Conservation (phyloP, 2,329 filamentous ascomycete genomes). For the Teratosphaeria epicoccoides region DNA sequence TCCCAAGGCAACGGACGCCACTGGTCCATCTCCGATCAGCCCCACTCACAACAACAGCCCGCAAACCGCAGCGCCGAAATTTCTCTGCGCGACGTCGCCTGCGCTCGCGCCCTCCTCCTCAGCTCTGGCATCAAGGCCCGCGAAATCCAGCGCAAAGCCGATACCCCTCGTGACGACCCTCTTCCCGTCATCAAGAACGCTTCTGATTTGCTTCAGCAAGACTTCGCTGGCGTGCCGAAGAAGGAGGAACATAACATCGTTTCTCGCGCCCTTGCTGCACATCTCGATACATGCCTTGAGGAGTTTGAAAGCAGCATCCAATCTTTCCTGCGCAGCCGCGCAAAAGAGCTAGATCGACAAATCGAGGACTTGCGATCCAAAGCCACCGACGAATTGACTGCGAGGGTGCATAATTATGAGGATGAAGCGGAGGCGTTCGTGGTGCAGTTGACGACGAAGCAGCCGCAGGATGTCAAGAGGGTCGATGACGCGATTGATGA, state of each 20-base stretch:
- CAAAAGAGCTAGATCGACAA: conserved; percentile 34
- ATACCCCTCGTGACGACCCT: conserved; percentile 31
- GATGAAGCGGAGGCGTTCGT: conserved; percentile 73
- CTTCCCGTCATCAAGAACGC: conserved; percentile 29
- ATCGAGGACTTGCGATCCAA: conserved; percentile 36
- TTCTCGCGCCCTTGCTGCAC: conserved; percentile 40
- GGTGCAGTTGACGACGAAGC: conserved; percentile 62
- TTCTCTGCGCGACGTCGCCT: conserved; percentile 64
- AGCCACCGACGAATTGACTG: conserved; percentile 42
- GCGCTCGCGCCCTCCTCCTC: conserved; percentile 65
- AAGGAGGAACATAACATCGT: conserved; percentile 46
- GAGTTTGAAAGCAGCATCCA: conserved; percentile 40
- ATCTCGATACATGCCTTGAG: conserved; percentile 31
- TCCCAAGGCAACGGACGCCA: conserved; percentile 27
- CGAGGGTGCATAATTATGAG: conserved; percentile 54
- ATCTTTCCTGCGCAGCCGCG: conserved; percentile 37
- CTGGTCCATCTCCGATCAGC: conserved; percentile 49
- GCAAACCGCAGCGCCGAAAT: conserved; percentile 30
- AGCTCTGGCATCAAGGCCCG: conserved; percentile 83
- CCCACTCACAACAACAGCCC: conserved; percentile 25
- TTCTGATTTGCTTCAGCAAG: conserved; percentile 26
- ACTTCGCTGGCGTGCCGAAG: conserved; percentile 38
- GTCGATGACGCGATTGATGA: conserved; percentile 64
- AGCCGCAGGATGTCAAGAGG: conserved; percentile 69
- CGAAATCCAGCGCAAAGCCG: conserved; percentile 60